These are phyloP conservation scores for Cyclanthera cordifolia DNA, from an alignment of 306 rosid genomes.

Conservation along the genomic window DNA sequence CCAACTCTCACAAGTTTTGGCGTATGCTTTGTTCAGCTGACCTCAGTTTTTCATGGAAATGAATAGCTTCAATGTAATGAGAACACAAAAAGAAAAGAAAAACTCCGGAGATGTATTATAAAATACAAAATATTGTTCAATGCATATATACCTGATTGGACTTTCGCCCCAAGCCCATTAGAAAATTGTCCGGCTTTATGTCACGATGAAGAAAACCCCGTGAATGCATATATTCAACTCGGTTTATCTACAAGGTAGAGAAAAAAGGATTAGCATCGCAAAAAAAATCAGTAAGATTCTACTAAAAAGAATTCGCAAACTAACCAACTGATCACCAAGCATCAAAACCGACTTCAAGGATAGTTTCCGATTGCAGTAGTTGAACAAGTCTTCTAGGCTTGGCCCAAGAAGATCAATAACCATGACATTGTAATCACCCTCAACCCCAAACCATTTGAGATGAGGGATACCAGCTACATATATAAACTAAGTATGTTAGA, in stretches of 20 bases:
- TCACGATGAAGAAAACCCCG: conserved; percentile 76
- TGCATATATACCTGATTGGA: conserved; percentile 54
- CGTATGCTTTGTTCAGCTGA: neutral
- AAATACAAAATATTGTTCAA: neutral
- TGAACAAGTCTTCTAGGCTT: conserved; percentile 28
- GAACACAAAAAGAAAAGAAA: no score
- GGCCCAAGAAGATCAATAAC: conserved; percentile 29
- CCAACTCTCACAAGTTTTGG: neutral
- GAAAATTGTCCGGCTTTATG: conserved; percentile 78
- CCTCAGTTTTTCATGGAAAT: neutral
- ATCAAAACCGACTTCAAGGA: conserved; percentile 26
- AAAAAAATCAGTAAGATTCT: neutral
- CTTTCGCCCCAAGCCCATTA: conserved; percentile 75
- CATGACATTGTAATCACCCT: conserved; percentile 25
- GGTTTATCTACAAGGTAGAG: conserved; percentile 38
- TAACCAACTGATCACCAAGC: conserved; percentile 36
- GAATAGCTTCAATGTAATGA: neutral
- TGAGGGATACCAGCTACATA: conserved; percentile 17
- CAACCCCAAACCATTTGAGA: conserved; percentile 25
- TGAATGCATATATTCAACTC: conserved; percentile 83
- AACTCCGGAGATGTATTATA: no score
- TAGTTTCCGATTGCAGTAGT: conserved; percentile 28
- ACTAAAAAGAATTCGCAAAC: neutral
- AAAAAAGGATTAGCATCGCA: conserved; percentile 15
- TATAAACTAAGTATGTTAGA: neutral